Evolutionary conservation across 768 basidiomycete species (phyloP), one percentile per base, ranked within the genome.

Genomic region (Heimioporus sp.): DNA sequence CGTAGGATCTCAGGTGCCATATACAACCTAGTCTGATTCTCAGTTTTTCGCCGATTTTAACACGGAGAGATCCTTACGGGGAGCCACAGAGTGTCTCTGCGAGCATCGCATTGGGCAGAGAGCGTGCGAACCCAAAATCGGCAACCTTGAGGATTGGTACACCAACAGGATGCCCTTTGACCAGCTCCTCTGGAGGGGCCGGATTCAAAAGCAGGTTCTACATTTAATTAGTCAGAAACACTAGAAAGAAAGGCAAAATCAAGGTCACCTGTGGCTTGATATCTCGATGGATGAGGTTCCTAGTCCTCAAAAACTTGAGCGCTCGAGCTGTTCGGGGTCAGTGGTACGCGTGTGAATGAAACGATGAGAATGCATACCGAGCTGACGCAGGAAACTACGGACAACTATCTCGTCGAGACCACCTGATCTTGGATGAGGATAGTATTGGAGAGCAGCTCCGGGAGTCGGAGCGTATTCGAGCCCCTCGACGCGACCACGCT

Each of bases 1-100:
- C 91, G 84, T 11, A 99, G 74, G 61, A 99, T 98, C 71, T 99
- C 97, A 0, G 97, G 97, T 0, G 97, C 97, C 97, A 98, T 99
- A 73, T 99, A 99, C 30, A 99, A 72, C 43, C 92, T 94, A 50
- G 7, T 30, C 8, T 17, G 20, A 19, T 36, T 20, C 2, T 56
- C 40, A 57, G 46, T 30, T 42, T 46, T 34, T 11, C 17, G 45
- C 44, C 41, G 40, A 3, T 16, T 28, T 10, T 30, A 21, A 42
- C 1, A 20, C 37, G 46, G 24, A 45, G 41, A 45, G 9, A 31
- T 19, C 81, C 92, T 71, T 65, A 95, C 86, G 96, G 97, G 12
- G 94, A 97, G 4, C 97, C 96, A 67, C 97, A 99, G 2, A 99
- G 76, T 5, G 97, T 99, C 71, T 98, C 97, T 16, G 96, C 97